phyloP scores from a whole-genome alignment of 2,329 filamentous ascomycete genomes.

The Xylaria sp. region DNA sequence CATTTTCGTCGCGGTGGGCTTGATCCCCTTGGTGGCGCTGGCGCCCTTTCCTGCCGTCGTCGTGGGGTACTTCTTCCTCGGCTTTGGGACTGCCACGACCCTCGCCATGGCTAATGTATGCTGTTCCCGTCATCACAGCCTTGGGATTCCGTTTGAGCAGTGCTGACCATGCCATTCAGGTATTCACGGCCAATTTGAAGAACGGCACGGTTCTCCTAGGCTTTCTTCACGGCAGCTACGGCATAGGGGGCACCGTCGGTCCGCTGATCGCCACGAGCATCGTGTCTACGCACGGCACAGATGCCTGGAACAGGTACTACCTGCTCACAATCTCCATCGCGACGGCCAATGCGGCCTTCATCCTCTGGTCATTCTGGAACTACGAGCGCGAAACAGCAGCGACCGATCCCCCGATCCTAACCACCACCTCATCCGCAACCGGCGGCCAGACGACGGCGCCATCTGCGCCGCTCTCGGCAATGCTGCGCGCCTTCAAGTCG shows the following conservation, averaged over 20 bases:
- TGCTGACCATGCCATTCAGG: constrained; percentile 22
- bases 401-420: constrained; percentile 36
- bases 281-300: constrained; percentile 64
- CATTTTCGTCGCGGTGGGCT: constrained; percentile 67
- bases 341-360: constrained; percentile 65
- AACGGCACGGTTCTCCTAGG: constrained; percentile 68
- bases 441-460: constrained; percentile 16
- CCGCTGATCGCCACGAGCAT: constrained; percentile 81
- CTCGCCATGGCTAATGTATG: constrained; percentile 67
- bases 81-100: constrained; percentile 66
- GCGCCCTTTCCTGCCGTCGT: constrained; percentile 78
- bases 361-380: constrained; percentile 74
- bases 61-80: constrained; percentile 74
- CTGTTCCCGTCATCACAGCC: neutral
- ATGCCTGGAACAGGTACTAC: constrained; percentile 78
- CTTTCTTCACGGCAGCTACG: constrained; percentile 74
- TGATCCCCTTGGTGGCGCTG: constrained; percentile 71
- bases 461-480: constrained; percentile 51
- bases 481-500: constrained; percentile 62
- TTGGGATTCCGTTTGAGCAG: neutral
- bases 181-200: constrained; percentile 65
- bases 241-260: constrained; percentile 72
- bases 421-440: constrained; percentile 4
- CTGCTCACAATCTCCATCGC: constrained; percentile 71
- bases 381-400: constrained; percentile 72